These are phyloP conservation scores for Lagerstroemia speciosa DNA, from an alignment of 345 rosid species.

Conservation along the genomic window DNA sequence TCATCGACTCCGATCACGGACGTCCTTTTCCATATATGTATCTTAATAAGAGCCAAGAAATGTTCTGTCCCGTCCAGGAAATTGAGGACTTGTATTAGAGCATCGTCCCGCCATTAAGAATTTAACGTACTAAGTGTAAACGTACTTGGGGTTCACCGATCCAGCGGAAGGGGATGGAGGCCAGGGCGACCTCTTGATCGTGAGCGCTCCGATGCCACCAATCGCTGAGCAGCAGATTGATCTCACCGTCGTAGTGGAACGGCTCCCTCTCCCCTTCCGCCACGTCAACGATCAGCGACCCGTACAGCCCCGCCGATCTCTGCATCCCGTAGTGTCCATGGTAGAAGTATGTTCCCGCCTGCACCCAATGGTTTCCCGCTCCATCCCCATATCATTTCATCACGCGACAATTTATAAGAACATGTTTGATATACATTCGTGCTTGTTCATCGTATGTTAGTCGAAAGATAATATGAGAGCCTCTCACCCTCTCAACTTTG, in stretches of 20 bases:
- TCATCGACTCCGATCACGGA: no score
- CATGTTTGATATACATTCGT: not conserved
- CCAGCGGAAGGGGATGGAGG: constrained; percentile 63
- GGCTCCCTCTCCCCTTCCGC: constrained; percentile 47
- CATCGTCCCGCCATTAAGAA: no score
- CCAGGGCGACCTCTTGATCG: constrained; percentile 66
- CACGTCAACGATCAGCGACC: constrained; percentile 49
- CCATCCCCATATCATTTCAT: no score
- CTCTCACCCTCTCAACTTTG: constrained; percentile 52
- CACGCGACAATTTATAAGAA: not conserved
- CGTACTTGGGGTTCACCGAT: constrained; percentile 76
- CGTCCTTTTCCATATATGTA: no score
- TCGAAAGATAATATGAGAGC: not conserved
- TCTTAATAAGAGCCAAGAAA: no score
- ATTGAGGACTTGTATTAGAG: no score
- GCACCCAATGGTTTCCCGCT: no score
- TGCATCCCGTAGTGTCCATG: constrained; percentile 91
- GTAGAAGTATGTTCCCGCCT: constrained; percentile 81
- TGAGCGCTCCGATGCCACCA: constrained; percentile 68
- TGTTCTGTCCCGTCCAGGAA: no score
- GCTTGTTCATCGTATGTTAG: no score
- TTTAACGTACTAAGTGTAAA: no score
- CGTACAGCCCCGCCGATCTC: constrained; percentile 72
- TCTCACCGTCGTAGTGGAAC: constrained; percentile 61
- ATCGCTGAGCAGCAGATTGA: constrained; percentile 54